Percentiles rank a stretch among this genome's conserved stretches.
Conservation (phyloP, 129 eudicot species). For the Gnaphalium uliginosum region DNA sequence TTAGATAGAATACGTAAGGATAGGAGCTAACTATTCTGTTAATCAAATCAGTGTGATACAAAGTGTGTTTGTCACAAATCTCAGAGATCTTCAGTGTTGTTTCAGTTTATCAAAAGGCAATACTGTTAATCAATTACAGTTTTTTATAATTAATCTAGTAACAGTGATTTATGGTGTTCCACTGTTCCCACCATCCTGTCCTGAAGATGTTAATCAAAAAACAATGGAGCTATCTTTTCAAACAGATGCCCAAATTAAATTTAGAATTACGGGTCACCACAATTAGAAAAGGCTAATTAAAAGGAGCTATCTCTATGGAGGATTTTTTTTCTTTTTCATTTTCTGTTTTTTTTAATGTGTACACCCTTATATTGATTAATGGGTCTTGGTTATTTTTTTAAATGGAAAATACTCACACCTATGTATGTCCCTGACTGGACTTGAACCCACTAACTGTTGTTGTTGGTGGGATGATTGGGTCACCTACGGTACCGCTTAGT, state of each 20-base stretch:
- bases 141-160: background rate
- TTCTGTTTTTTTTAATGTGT: too few species aligned
- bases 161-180: background rate
- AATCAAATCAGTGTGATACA: background rate
- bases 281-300: too few species aligned
- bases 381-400: too few species aligned
- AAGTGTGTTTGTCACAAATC: conserved; percentile 4
- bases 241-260: background rate
- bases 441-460: too few species aligned
- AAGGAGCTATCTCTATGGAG: too few species aligned
- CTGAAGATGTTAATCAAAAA: background rate
- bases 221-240: background rate
- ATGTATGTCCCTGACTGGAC: too few species aligned
- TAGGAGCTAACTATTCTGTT: background rate
- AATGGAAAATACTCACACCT: too few species aligned
- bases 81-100: background rate
- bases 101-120: background rate
- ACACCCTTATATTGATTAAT: too few species aligned
- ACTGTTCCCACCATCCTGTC: background rate
- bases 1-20: background rate
- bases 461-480: too few species aligned
- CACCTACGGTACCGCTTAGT: too few species aligned
- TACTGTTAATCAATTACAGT: background rate
- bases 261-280: background rate
- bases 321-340: too few species aligned